Evolutionary conservation across 2,329 filamentous ascomycete species (phyloP).

Genomic region (Aureobasidium sp.): DNA sequence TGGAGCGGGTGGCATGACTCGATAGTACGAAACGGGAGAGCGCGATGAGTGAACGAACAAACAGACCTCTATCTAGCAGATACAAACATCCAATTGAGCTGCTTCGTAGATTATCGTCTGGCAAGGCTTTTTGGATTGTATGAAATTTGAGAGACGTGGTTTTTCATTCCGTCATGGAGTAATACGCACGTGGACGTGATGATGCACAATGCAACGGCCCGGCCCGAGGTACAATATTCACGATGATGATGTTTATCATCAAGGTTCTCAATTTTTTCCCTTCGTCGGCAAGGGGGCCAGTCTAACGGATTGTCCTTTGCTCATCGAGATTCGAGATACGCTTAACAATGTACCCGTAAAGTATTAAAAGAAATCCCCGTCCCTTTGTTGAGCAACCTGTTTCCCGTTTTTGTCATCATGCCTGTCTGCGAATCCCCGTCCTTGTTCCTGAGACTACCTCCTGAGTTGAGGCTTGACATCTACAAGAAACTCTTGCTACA

Average conservation of each 20-base stretch:
- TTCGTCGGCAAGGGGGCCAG: not conserved
- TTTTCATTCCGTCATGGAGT: not conserved
- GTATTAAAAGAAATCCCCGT: not conserved
- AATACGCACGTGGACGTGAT: not conserved
- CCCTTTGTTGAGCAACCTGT: not conserved
- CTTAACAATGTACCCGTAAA: not conserved
- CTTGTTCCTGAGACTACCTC: conserved; percentile 37
- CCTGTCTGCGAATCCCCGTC: conserved; percentile 18
- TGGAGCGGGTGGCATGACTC: not conserved
- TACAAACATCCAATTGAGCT: not conserved
- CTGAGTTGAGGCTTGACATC: conserved; percentile 42
- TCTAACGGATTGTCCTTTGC: not conserved
- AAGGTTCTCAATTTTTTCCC: conserved; percentile 10
- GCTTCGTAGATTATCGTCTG: not conserved
- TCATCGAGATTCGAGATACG: not conserved
- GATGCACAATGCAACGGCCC: not conserved
- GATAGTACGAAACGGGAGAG: not conserved
- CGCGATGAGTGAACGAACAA: not conserved
- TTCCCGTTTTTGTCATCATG: not conserved
- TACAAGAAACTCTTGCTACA: conserved; percentile 39
- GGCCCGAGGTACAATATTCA: not conserved
- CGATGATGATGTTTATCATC: not conserved
- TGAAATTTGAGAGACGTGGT: not conserved
- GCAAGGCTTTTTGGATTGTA: not conserved
- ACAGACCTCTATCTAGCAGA: not conserved